phyloP scores from a whole-genome alignment of 2,329 filamentous ascomycete species.

The Ophiocordyceps australis region DNA sequence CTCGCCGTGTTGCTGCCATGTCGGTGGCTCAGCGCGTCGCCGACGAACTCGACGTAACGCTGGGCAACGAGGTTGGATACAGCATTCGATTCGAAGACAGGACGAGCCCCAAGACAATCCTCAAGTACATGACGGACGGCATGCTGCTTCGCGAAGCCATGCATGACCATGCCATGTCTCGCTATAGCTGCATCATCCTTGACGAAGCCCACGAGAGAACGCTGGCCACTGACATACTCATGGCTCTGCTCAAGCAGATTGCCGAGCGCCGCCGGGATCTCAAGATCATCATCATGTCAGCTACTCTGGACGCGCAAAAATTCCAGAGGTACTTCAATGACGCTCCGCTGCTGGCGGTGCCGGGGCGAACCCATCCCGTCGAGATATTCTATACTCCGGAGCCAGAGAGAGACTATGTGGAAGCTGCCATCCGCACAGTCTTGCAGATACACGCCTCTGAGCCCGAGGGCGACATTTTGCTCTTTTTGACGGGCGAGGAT shows the following conservation, averaged over 20 bases:
- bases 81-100: conserved; percentile 97
- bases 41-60: conserved; percentile 81
- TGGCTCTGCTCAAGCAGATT: conserved; percentile 89
- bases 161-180: conserved; percentile 78
- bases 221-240: conserved; percentile 89
- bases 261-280: conserved; percentile 67
- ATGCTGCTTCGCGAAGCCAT: conserved; percentile 95
- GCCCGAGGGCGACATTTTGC: conserved; percentile 74
- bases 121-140: conserved; percentile 99
- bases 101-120: conserved; percentile 70
- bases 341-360: conserved; percentile 82
- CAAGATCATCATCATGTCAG: conserved; percentile 98
- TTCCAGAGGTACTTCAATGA: conserved; percentile 96
- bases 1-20: conserved; percentile 94
- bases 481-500: conserved; percentile 95
- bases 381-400: conserved; percentile 98
- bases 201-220: conserved; percentile 98
- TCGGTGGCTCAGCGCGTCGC: conserved; percentile 96
- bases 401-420: conserved; percentile 89
- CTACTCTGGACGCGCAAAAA: conserved; percentile 91
- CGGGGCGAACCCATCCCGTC: conserved; percentile 86
- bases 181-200: conserved; percentile 95
- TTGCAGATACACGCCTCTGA: conserved; percentile 93
- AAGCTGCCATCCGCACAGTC: conserved; percentile 85
- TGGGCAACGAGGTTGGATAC: conserved; percentile 93